Conservation (phyloP, 768 basidiomycete genomes). For the Candolleomyces eurysporus region DNA sequence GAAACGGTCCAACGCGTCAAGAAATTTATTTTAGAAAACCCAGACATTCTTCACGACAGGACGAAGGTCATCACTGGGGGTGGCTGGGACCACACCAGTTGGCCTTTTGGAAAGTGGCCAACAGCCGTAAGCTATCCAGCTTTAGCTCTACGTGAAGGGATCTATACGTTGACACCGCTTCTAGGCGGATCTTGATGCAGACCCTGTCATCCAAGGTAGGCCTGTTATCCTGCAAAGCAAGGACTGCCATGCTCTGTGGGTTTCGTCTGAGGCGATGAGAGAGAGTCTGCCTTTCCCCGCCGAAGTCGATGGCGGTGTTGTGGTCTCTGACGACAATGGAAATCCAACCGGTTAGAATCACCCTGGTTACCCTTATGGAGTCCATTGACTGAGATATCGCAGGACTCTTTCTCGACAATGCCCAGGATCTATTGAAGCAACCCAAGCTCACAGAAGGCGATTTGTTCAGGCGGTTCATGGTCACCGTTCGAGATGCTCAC, state of each 20-base stretch:
- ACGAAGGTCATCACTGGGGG: slow-evolving; percentile 70
- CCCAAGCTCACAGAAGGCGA: slow-evolving; percentile 65
- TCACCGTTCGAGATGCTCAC: slow-evolving; percentile 66
- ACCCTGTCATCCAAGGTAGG: slow-evolving; percentile 64
- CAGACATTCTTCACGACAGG: slow-evolving; percentile 54
- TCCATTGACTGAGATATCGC: not conserved
- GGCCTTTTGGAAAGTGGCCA: slow-evolving; percentile 62
- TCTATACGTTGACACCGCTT: not conserved
- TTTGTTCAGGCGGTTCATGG: slow-evolving; percentile 56
- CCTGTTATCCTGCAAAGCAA: slow-evolving; percentile 80
- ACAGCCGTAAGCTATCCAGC: slow-evolving; percentile 47
- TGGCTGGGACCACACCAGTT: slow-evolving; percentile 91
- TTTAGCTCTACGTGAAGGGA: not conserved
- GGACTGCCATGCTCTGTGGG: slow-evolving; percentile 89
- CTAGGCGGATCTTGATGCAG: slow-evolving; percentile 70
- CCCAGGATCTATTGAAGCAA: slow-evolving; percentile 68
- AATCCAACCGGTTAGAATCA: slow-evolving; percentile 62
- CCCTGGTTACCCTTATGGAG: slow-evolving; percentile 2
- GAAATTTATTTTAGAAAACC: slow-evolving; percentile 56
- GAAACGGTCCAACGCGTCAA: slow-evolving; percentile 64
- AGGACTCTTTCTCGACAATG: slow-evolving; percentile 86
- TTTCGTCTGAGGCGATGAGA: slow-evolving; percentile 61
- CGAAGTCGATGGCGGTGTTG: slow-evolving; percentile 74
- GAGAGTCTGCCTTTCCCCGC: slow-evolving; percentile 62
- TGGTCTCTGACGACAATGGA: slow-evolving; percentile 65